Conservation (phyloP, 2,329 filamentous ascomycete genomes). For the Monosporascus sp. region DNA sequence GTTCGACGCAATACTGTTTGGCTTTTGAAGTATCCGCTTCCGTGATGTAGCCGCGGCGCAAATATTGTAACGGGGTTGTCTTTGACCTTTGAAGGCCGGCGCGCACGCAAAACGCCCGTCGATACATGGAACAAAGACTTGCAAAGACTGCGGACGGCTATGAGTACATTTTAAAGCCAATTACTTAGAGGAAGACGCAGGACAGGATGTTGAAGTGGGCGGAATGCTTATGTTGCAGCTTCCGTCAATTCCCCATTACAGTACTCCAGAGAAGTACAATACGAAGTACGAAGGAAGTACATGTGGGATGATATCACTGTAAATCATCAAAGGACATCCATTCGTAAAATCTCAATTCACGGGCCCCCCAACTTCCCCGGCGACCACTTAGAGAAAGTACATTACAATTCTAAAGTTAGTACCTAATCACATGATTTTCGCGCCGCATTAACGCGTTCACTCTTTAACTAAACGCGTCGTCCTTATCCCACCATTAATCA, state of each 20-base stretch:
- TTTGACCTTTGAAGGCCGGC: constrained; percentile 18
- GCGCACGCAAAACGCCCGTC: constrained; percentile 13
- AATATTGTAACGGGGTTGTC: constrained; percentile 4
- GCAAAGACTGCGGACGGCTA: not conserved
- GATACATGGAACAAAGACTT: constrained; percentile 17
- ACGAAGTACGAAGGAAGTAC: not conserved
- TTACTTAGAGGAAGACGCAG: not conserved
- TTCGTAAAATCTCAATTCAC: not conserved
- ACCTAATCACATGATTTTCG: not conserved
- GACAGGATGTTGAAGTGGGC: not conserved
- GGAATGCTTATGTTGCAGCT: not conserved
- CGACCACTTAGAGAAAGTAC: not conserved
- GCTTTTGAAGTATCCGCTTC: constrained; percentile 49
- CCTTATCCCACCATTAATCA: not conserved
- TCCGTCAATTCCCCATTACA: not conserved
- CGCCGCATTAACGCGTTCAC: not conserved
- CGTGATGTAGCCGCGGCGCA: constrained; percentile 38
- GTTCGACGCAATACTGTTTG: constrained; percentile 47
- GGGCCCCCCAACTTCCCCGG: not conserved
- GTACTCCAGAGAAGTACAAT: not conserved
- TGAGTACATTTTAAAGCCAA: not conserved
- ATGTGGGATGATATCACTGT: not conserved
- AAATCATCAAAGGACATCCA: not conserved
- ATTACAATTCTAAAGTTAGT: not conserved
- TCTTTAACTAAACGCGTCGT: not conserved